Evolutionary conservation across 1,284 basidiomycete species (phyloP).

Genomic region (Leccinum brunneo-olivaceum): DNA sequence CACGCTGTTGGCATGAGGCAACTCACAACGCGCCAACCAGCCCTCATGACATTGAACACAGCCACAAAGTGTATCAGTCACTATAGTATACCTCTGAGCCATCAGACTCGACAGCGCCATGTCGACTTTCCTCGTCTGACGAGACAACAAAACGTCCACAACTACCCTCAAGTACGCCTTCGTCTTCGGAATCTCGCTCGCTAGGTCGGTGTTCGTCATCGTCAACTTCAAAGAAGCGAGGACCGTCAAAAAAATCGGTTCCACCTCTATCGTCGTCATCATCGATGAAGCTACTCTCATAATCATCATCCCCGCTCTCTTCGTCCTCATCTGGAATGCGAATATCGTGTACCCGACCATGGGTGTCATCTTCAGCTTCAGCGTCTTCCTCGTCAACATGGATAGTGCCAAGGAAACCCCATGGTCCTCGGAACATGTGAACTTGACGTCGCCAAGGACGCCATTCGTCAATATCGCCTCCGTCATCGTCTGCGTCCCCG

Average conservation of each 20-base stretch:
- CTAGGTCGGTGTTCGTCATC: slow-evolving; percentile 4
- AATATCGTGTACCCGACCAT: slow-evolving; percentile 23
- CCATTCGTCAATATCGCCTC: slow-evolving; percentile 23
- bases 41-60: slow-evolving; percentile 13
- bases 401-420: slow-evolving; percentile 15
- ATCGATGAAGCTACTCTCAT: slow-evolving; percentile 50
- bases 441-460: slow-evolving; percentile 17
- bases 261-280: slow-evolving; percentile 27
- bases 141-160: too few species aligned
- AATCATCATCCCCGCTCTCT: slow-evolving; percentile 28
- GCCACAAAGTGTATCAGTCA: not conserved
- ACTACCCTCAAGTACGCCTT: too few species aligned
- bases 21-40: slow-evolving; percentile 11
- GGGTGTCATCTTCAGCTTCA: slow-evolving; percentile 20
- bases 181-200: slow-evolving; percentile 12
- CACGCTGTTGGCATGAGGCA: slow-evolving; percentile 27
- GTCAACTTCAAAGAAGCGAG: slow-evolving; percentile 24
- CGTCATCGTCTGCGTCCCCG: slow-evolving; percentile 23
- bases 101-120: slow-evolving; percentile 14
- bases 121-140: slow-evolving; percentile 24
- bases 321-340: slow-evolving; percentile 13
- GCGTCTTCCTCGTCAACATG: slow-evolving; percentile 25
- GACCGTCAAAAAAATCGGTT: slow-evolving; percentile 1
- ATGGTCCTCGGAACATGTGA: slow-evolving; percentile 12
- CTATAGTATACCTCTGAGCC: not conserved